Base-by-base conservation (phyloP, 805 yeast species). In the Kodamaea lidongshanica region DNA sequence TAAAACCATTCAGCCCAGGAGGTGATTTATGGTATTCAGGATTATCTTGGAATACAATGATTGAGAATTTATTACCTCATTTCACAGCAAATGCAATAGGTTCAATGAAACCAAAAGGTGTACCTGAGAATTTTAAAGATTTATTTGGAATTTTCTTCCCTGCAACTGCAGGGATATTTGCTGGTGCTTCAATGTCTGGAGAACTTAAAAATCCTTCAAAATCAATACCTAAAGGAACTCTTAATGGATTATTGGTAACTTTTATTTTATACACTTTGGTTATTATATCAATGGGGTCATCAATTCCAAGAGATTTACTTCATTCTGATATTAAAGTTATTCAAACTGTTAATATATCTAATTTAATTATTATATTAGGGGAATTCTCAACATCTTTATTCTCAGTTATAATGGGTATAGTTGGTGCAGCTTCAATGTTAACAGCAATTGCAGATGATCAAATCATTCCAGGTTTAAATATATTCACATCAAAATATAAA, bases 131-230 rank as follows among this genome's bases (percentile, higher is more conserved):
- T 1, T 86, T 89, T 48, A 74, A 78, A 32, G 81, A 83, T 50
- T 58, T 94, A 40, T 92, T 92, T 70, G 97, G 97, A 3, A 84
- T 92, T 25, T 86, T 92, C 52, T 92, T 92, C 62, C 96, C 98
- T 7, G 96, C 98, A 1, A 89, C 98, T 0, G 96, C 97, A 5
- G 99, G 99, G 35, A 88, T 92, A 16, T 80, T 92, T 55, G 97
- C 98, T 3, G 99, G 99, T 11, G 96, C 98, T 2, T 83, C 95
- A 14, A 92, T 92, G 99, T 86, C 96, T 23, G 97, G 98, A 12
- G 96, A 87, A 45, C 66, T 92, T 39, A 62, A 72, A 33, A 77
- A 72, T 33, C 99, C 99, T 0, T 85, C 96, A 0, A 75, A 72
- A 45, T 75, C 94, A 1, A 92, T 92, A 26, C 98, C 99, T 0